These are phyloP conservation scores for Urochloa ruziziensis DNA, from an alignment of 176 grass and related monocot species.

Conservation along the genomic window DNA sequence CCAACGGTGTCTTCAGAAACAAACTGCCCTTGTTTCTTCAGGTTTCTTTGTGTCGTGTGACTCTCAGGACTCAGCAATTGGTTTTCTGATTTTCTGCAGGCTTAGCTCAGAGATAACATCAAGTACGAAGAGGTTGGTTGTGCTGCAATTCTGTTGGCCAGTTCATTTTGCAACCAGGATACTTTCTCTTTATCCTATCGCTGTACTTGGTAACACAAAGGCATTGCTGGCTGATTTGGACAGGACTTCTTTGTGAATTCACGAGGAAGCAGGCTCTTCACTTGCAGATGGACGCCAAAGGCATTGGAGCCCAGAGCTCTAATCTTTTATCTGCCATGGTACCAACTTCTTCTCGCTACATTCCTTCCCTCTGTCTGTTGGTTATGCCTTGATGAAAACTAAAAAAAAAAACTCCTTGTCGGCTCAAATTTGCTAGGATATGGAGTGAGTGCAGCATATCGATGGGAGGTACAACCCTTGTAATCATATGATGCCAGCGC, in stretches of 20 bases:
- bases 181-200: background rate
- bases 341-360: too few relatives aligned
- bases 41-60: background rate
- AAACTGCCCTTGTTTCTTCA: background rate
- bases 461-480: slow-evolving; percentile 41
- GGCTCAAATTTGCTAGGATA: too few relatives aligned
- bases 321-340: slow-evolving; percentile 66
- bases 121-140: slow-evolving; percentile 30
- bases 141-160: background rate
- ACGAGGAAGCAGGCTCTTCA: slow-evolving; percentile 49
- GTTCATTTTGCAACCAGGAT: background rate
- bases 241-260: slow-evolving; percentile 59
- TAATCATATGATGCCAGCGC: slow-evolving; percentile 22
- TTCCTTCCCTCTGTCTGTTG: background rate
- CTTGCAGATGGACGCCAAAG: slow-evolving; percentile 48
- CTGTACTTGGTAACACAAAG: background rate
- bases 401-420: too few relatives aligned
- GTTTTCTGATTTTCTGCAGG: slow-evolving; percentile 12
- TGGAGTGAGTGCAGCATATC: slow-evolving; percentile 72
- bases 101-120: background rate
- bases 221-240: background rate
- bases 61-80: background rate
- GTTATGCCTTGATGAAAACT: too few relatives aligned
- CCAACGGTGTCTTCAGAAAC: slow-evolving; percentile 42
- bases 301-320: slow-evolving; percentile 45